Percentiles rank a stretch among this genome's conserved stretches.
phyloP scores from a whole-genome alignment of 352 stramenopile species.

The Phytophthora nicotianae region DNA sequence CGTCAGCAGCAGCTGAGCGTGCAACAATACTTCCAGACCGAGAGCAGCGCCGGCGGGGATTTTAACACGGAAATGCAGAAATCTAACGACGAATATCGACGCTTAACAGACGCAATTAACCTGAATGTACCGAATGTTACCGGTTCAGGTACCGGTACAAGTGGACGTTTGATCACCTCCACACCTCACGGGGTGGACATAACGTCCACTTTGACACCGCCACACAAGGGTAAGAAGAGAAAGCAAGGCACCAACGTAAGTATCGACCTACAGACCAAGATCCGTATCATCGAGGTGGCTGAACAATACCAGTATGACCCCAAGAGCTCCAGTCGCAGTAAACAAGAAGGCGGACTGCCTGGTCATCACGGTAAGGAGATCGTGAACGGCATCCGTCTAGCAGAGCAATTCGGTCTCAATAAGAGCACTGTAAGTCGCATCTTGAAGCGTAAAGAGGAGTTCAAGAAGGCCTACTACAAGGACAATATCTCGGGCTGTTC shows the following conservation, averaged over 20 bases:
- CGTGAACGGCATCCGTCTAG: slow-evolving; percentile 77
- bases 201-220: slow-evolving; percentile 1
- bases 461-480: slow-evolving; percentile 89
- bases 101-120: slow-evolving; percentile 42
- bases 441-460: slow-evolving; percentile 87
- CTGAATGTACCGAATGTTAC: slow-evolving; percentile 21
- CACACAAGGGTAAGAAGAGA: slow-evolving; percentile 52
- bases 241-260: slow-evolving; percentile 68
- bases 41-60: slow-evolving; percentile 27
- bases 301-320: slow-evolving; percentile 86
- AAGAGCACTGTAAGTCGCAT: slow-evolving; percentile 87
- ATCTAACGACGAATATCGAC: slow-evolving; percentile 49
- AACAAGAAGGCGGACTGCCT: slow-evolving; percentile 29
- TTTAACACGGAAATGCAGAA: slow-evolving; percentile 58
- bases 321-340: slow-evolving; percentile 49
- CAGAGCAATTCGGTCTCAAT: slow-evolving; percentile 78
- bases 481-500: slow-evolving; percentile 84
- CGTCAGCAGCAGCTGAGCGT: slow-evolving; percentile 34
- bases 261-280: slow-evolving; percentile 86
- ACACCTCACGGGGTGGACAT: slow-evolving; percentile 15
- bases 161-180: slow-evolving; percentile 2
- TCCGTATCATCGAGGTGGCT: slow-evolving; percentile 80
- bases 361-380: slow-evolving; percentile 40
- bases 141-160: slow-evolving; percentile 14
- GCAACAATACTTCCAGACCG: slow-evolving; percentile 52